These are phyloP conservation scores for Claviceps pazoutovae DNA, from an alignment of 2,329 filamentous ascomycete genomes.

Conservation along the genomic window DNA sequence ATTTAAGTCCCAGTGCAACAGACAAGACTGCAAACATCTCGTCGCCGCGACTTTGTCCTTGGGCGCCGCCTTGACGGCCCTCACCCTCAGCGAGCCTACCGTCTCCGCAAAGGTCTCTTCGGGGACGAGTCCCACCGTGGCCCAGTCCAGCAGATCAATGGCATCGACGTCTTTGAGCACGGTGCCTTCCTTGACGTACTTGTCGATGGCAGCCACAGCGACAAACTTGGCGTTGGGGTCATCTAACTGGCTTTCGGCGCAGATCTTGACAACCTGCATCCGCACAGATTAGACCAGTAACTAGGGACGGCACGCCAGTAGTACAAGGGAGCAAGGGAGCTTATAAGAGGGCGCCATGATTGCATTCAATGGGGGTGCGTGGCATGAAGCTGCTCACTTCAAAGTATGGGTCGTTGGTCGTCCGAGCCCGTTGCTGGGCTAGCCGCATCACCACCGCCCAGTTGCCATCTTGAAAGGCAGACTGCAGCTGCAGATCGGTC, in stretches of 20 bases:
- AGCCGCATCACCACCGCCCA: slow-evolving; percentile 38
- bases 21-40: slow-evolving; percentile 36
- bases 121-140: slow-evolving; percentile 24
- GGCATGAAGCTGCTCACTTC: slow-evolving; percentile 23
- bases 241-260: slow-evolving; percentile 38
- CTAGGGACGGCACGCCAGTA: too few relatives aligned
- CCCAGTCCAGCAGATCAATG: slow-evolving; percentile 42
- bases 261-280: slow-evolving; percentile 30
- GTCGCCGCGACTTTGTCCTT: slow-evolving; percentile 28
- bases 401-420: slow-evolving; percentile 40
- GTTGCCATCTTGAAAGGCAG: slow-evolving; percentile 39
- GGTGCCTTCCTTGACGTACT: slow-evolving; percentile 31
- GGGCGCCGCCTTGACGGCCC: slow-evolving; percentile 39
- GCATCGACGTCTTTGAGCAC: slow-evolving; percentile 34
- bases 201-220: slow-evolving; percentile 29
- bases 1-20: slow-evolving; percentile 40
- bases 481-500: slow-evolving; percentile 40
- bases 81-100: slow-evolving; percentile 34
- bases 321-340: too few relatives aligned
- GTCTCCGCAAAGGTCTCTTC: slow-evolving; percentile 31
- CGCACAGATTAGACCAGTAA: too few relatives aligned
- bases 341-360: too few relatives aligned
- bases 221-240: slow-evolving; percentile 31
- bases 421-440: slow-evolving; percentile 35
- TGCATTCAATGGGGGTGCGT: too few relatives aligned